Conservation (phyloP, 2,329 filamentous ascomycete genomes). For the Epichloe festucae region DNA sequence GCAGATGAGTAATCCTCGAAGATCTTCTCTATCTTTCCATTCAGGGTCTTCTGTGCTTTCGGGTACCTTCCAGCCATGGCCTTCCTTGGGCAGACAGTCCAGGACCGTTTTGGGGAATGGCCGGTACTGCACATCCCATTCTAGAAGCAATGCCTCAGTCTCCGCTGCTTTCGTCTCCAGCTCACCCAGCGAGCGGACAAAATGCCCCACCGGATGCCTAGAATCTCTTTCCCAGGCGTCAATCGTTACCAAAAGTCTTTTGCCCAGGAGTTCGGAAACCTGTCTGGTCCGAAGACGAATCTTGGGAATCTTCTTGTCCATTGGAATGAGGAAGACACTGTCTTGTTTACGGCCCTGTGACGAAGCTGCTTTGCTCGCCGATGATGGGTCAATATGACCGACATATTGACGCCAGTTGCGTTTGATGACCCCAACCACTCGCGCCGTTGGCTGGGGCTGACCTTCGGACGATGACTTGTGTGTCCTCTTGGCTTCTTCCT, state of each 20-base stretch:
- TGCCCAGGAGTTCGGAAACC: slow-evolving; percentile 75
- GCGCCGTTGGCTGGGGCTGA: slow-evolving; percentile 77
- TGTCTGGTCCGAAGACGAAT: slow-evolving; percentile 87
- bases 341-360: slow-evolving; percentile 76
- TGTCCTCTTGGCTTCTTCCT: slow-evolving; percentile 79
- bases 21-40: slow-evolving; percentile 75
- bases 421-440: slow-evolving; percentile 83
- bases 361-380: slow-evolving; percentile 58
- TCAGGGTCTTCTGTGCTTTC: slow-evolving; percentile 65
- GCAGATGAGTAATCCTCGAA: slow-evolving; percentile 79
- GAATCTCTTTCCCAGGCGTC: slow-evolving; percentile 93
- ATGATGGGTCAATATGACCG: slow-evolving; percentile 82
- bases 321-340: slow-evolving; percentile 87
- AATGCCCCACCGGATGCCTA: slow-evolving; percentile 83
- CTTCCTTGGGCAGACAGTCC: slow-evolving; percentile 82
- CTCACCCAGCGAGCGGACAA: slow-evolving; percentile 84
- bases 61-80: slow-evolving; percentile 89
- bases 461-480: slow-evolving; percentile 67
- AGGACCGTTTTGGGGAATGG: slow-evolving; percentile 93
- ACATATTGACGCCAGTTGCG: slow-evolving; percentile 98
- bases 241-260: slow-evolving; percentile 84
- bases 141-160: slow-evolving; percentile 84
- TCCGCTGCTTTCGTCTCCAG: slow-evolving; percentile 95
- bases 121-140: slow-evolving; percentile 95
- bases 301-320: slow-evolving; percentile 97